Conservation (phyloP, 352 stramenopile genomes). For the Phytophthora meadii region DNA sequence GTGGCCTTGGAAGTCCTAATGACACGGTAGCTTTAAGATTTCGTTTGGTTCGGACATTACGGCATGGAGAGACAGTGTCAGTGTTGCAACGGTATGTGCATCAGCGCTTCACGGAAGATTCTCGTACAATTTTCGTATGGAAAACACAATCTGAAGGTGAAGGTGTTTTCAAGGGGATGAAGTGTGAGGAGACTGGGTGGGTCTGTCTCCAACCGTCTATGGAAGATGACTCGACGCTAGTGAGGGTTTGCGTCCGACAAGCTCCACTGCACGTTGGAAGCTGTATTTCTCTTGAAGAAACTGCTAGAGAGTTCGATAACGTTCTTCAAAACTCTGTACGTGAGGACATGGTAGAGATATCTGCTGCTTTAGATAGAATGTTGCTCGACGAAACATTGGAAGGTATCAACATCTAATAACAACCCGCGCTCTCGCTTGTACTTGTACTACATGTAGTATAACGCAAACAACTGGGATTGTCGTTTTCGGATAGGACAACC, state of each 20-base stretch:
- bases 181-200: constrained; percentile 64
- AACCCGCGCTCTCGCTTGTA: too few relatives aligned
- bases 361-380: constrained; percentile 22
- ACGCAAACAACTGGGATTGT: constrained; percentile 1
- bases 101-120: constrained; percentile 39
- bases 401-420: constrained; percentile 24
- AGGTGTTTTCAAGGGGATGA: constrained; percentile 39
- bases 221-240: constrained; percentile 9
- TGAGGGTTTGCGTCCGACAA: constrained; percentile 25
- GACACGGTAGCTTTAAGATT: constrained; percentile 44
- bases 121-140: constrained; percentile 59
- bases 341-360: constrained; percentile 28
- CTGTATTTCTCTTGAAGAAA: background rate
- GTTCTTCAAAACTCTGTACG: constrained; percentile 22
- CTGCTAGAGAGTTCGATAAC: constrained; percentile 11
- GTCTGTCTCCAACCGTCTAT: constrained; percentile 34
- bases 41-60: constrained; percentile 17
- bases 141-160: constrained; percentile 47
- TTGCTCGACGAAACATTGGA: constrained; percentile 30
- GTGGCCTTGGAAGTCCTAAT: constrained; percentile 7
- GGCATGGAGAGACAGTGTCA: constrained; percentile 14
- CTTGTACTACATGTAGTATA: background rate
- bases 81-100: constrained; percentile 18
- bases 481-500: background rate
- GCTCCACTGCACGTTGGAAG: constrained; percentile 2